Evolutionary conservation across 1,284 basidiomycete genomes (phyloP).

Genomic region (Leccinum ponderosum): DNA sequence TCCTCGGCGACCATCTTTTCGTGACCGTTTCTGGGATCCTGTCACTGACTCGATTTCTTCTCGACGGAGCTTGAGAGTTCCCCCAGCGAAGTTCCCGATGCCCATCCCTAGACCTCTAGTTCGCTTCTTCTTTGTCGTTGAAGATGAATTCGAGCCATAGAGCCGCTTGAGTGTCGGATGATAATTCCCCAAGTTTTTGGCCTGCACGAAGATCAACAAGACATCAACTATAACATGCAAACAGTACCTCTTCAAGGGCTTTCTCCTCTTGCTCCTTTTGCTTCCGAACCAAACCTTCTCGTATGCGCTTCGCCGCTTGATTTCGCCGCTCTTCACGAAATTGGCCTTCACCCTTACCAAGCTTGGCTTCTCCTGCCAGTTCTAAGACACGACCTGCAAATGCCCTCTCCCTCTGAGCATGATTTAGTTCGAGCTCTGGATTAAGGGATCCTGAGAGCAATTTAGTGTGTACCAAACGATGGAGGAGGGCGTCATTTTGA

Average conservation of each 20-base stretch:
- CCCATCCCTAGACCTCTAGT: conserved; percentile 71
- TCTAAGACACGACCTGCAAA: conserved; percentile 74
- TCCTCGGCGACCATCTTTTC: conserved; percentile 15
- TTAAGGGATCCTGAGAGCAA: conserved; percentile 71
- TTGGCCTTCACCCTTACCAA: conserved; percentile 68
- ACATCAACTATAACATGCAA: neutral
- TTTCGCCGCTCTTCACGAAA: conserved; percentile 63
- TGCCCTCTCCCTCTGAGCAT: conserved; percentile 68
- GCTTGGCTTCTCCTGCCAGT: conserved; percentile 58
- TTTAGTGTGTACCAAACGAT: conserved; percentile 75
- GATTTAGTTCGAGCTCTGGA: conserved; percentile 56
- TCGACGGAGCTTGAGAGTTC: conserved; percentile 61
- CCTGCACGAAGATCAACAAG: conserved; percentile 40
- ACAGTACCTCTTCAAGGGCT: conserved; percentile 62
- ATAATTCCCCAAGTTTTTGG: conserved; percentile 79
- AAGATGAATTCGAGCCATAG: conserved; percentile 45
- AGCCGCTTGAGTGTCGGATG: conserved; percentile 72
- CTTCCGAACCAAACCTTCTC: conserved; percentile 66
- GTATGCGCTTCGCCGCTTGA: conserved; percentile 65
- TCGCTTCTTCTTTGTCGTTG: conserved; percentile 44
- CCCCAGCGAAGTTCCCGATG: conserved; percentile 70
- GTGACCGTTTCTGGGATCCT: conserved; percentile 23
- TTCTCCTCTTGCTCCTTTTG: conserved; percentile 54
- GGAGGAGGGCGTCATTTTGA: conserved; percentile 74
- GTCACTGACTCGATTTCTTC: conserved; percentile 55